phyloP scores from a whole-genome alignment of 768 basidiomycete species.

The Lactarius trivialis region DNA sequence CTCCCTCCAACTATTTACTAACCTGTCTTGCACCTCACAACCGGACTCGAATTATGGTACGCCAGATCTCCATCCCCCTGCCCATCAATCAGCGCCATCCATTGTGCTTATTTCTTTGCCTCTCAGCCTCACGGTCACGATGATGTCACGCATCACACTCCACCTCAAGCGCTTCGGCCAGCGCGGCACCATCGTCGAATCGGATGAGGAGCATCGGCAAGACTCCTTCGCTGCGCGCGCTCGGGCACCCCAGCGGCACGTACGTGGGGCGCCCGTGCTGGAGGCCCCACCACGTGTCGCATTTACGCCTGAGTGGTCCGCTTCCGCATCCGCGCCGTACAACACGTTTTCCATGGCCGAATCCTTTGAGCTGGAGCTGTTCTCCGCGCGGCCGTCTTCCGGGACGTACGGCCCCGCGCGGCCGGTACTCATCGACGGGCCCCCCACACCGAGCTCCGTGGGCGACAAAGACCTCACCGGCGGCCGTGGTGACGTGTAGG shows the following conservation, averaged over 20 bases:
- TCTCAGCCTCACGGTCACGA: conserved; percentile 39
- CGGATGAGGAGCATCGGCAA: background rate
- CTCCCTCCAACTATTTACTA: background rate
- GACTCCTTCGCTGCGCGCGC: background rate
- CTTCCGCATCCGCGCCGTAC: no score
- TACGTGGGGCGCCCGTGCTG: no score
- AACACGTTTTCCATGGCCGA: no score
- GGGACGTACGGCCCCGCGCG: no score
- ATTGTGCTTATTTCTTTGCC: no score
- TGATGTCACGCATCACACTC: conserved; percentile 66
- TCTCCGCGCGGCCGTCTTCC: background rate
- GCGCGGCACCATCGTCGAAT: conserved; percentile 26
- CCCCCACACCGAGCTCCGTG: no score
- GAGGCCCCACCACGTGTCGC: background rate
- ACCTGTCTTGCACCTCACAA: background rate
- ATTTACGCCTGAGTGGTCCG: no score
- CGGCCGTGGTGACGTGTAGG: background rate
- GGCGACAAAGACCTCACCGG: background rate
- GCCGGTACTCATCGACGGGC: background rate
- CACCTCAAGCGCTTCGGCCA: conserved; percentile 33
- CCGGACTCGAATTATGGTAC: conserved; percentile 13
- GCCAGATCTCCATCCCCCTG: no score
- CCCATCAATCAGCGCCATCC: background rate
- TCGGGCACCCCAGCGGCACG: background rate
- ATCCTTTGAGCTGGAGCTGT: background rate